A percentile compares a stretch with the other conserved stretches of the same genome.
These are phyloP conservation scores for Tranzscheliella williamsii DNA, from an alignment of 1,284 basidiomycete species.

Conservation along the genomic window DNA sequence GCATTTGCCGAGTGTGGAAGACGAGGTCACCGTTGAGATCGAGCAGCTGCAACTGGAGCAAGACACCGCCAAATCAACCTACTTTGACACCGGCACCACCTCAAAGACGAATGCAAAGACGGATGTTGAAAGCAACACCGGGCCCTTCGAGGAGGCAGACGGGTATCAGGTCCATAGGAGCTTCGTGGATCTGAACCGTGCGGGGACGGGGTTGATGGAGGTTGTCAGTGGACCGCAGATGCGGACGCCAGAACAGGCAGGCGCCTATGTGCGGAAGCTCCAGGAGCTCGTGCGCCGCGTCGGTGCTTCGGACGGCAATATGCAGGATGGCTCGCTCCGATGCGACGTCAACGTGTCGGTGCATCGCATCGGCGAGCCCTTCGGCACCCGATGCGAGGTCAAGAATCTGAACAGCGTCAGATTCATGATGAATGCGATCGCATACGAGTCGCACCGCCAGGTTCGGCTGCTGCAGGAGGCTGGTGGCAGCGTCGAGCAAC, in stretches of 20 bases:
- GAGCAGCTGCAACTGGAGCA: conserved; percentile 96
- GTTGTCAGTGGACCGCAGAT: conserved; percentile 95
- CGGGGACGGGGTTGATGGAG: conserved; percentile 87
- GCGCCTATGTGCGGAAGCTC: conserved; percentile 80
- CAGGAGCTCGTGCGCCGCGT: conserved; percentile 80
- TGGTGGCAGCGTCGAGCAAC: conserved; percentile 70
- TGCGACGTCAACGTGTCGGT: conserved; percentile 93
- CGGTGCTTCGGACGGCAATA: conserved; percentile 90
- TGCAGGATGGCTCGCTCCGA: conserved; percentile 79
- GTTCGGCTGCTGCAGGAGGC: conserved; percentile 67
- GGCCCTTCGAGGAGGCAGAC: conserved; percentile 54
- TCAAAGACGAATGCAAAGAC: conserved; percentile 7
- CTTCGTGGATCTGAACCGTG: conserved; percentile 81
- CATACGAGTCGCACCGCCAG: conserved; percentile 74
- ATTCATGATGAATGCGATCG: conserved; percentile 83
- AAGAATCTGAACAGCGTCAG: conserved; percentile 94
- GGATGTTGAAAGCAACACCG: not conserved
- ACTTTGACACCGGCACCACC: conserved; percentile 62
- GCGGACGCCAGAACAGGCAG: conserved; percentile 86
- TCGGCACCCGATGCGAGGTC: conserved; percentile 88
- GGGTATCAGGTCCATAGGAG: conserved; percentile 64
- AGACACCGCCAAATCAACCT: conserved; percentile 90
- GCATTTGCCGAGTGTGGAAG: conserved; percentile 60
- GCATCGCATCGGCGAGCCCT: conserved; percentile 65
- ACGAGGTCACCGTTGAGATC: conserved; percentile 70